Base-by-base conservation (phyloP, 148 eudicot species). In the Salicornia ramosissima region DNA sequence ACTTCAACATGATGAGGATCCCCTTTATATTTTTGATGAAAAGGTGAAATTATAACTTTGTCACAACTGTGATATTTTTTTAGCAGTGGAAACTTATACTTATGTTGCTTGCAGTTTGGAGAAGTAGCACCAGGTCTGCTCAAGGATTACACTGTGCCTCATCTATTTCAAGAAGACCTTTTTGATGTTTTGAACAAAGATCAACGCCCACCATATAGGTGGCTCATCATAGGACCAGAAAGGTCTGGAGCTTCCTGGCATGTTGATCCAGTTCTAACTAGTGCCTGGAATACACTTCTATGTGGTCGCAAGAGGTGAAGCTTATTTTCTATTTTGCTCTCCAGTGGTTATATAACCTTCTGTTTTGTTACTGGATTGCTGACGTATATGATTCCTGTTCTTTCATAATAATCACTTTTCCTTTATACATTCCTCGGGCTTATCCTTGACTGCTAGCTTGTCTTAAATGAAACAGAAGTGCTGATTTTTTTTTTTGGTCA, bases 171-270 rank as follows among this genome's bases (percentile, higher is more conserved):
- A 77, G 99, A 94, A 76, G 99, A 94, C 71, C 83, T 80, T 67
- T 94, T 94, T 74, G 93, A 88, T 81, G 85, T 94, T 39, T 77
- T 94, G 80, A 88, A 85, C 49, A 73, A 45, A 19, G 97, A 91
- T 55, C 80, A 86, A 31, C 85, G 96, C 24, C 99, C 99, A 46
- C 79, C 96, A 62, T 94, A 70, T 75, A 83, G 99, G 76, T 94
- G 99, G 99, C 83, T 94, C 68, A 89, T 94, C 74, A 84, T 88
- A 46, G 99, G 99, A 74, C 99, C 99, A 51, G 99, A 90, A 81
- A 90, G 99, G 71, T 94, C 99, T 71, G 99, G 99, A 73, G 99
- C 99, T 59, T 94, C 99, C 50, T 94, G 99, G 99, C 99, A 94
- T 81, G 99, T 94, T 74, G 99, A 94, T 88, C 99, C 99, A 52